Percentiles rank a stretch among this genome's conserved stretches.
Evolutionary conservation across 192 early-diverging fungal genomes (phyloP).

Genomic region (Dissophora globulifera): DNA sequence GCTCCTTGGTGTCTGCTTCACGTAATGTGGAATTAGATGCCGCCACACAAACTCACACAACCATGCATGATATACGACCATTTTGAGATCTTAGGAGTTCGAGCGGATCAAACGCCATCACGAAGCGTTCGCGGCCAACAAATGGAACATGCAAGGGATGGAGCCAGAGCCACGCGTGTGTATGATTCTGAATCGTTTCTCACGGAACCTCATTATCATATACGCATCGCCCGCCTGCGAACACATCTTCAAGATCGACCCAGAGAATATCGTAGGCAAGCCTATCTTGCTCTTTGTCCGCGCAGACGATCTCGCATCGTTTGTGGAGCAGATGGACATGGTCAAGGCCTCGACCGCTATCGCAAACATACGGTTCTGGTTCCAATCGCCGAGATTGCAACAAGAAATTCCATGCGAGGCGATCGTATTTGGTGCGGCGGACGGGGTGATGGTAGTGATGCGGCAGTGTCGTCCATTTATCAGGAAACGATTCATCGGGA

Average conservation of each 20-base stretch:
- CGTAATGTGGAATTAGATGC: no score
- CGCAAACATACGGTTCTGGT: conserved; percentile 29
- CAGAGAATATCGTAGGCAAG: conserved; percentile 16
- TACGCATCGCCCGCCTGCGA: conserved; percentile 24
- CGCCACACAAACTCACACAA: no score
- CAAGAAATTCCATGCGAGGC: conserved; percentile 13
- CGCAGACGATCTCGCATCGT: conserved; percentile 20
- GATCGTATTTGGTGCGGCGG: conserved; percentile 18
- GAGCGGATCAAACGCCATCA: conserved; percentile 20
- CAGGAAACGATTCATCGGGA: conserved; percentile 6
- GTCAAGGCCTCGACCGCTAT: conserved; percentile 18
- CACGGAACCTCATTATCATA: conserved; percentile 15
- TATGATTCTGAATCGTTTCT: conserved; percentile 41
- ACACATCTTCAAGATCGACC: background rate
- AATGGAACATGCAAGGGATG: conserved; percentile 11
- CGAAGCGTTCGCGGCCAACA: background rate
- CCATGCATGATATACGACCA: background rate
- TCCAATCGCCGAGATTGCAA: conserved; percentile 11
- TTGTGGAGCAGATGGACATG: conserved; percentile 26
- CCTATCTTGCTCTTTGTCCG: conserved; percentile 25
- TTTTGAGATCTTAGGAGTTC: conserved; percentile 10
- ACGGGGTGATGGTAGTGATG: conserved; percentile 14
- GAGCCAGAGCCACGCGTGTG: conserved; percentile 24
- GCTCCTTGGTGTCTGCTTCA: no score
- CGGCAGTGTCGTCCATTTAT: conserved; percentile 5